Evolutionary conservation across 2,329 filamentous ascomycete genomes (phyloP).

Genomic region (Neonectria sp.): DNA sequence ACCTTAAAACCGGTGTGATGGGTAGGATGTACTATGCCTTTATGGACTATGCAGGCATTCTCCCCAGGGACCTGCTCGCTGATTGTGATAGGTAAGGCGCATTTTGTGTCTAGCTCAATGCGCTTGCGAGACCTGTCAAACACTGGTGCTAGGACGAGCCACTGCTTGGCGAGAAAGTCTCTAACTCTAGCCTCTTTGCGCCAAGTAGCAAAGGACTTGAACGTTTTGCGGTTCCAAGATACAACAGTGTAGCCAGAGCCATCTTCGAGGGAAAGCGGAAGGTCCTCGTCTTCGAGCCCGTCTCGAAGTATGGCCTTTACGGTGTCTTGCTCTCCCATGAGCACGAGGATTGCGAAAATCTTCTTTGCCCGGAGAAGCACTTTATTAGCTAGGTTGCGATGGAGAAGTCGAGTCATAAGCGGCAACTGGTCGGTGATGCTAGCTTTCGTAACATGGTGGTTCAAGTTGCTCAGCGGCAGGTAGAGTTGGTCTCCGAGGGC

Average conservation of each 20-base stretch:
- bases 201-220: slow-evolving; percentile 19
- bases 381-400: not conserved
- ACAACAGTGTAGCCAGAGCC: slow-evolving; percentile 4
- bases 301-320: slow-evolving; percentile 18
- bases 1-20: slow-evolving; percentile 24
- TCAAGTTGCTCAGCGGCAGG: slow-evolving; percentile 5
- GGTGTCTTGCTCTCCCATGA: slow-evolving; percentile 14
- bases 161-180: slow-evolving; percentile 30
- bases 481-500: slow-evolving; percentile 1
- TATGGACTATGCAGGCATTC: slow-evolving; percentile 18
- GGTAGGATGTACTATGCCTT: slow-evolving; percentile 14
- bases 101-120: slow-evolving; percentile 3
- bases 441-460: slow-evolving; percentile 1
- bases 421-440: not conserved
- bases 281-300: slow-evolving; percentile 26
- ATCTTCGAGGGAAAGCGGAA: slow-evolving; percentile 30
- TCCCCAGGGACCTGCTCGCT: not conserved
- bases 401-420: not conserved
- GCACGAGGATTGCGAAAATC: slow-evolving; percentile 32
- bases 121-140: slow-evolving; percentile 14
- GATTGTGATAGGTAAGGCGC: slow-evolving; percentile 18
- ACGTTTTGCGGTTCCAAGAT: slow-evolving; percentile 12
- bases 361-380: slow-evolving; percentile 15
- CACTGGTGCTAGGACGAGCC: slow-evolving; percentile 35
- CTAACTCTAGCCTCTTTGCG: not conserved